phyloP scores from a whole-genome alignment of 2,329 filamentous ascomycete species.

The Ambrosiella xylebori region DNA sequence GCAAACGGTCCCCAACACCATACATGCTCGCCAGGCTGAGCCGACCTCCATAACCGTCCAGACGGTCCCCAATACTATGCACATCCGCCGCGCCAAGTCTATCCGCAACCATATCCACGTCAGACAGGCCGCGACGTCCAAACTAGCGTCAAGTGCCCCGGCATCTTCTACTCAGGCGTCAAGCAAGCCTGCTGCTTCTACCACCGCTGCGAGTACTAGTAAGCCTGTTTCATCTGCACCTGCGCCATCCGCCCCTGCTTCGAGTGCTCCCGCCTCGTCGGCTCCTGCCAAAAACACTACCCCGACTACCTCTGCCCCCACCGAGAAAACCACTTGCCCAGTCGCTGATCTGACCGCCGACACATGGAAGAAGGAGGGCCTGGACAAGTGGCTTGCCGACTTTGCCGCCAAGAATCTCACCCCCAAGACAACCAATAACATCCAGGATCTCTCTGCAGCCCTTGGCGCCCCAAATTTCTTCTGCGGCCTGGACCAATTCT shows the following conservation, averaged over 20 bases:
- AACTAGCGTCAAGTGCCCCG: neutral
- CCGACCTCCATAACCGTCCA: neutral
- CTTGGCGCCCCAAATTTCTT: constrained; percentile 14
- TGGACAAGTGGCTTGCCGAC: constrained; percentile 9
- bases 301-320: neutral
- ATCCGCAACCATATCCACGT: neutral
- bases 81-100: neutral
- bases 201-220: neutral
- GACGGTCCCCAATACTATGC: neutral
- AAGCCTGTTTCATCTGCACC: neutral
- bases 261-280: neutral
- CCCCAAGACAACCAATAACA: constrained; percentile 5
- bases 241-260: neutral
- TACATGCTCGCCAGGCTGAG: neutral
- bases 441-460: constrained; percentile 11
- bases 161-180: neutral
- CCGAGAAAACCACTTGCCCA: neutral
- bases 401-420: constrained; percentile 10
- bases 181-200: neutral
- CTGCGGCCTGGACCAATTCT: constrained; percentile 11
- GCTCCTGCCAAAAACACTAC: neutral
- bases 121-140: neutral
- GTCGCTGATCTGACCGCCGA: neutral
- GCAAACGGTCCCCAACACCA: neutral
- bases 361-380: neutral